Conservation (phyloP, 2,329 filamentous ascomycete genomes). For the Colletotrichum sp. region DNA sequence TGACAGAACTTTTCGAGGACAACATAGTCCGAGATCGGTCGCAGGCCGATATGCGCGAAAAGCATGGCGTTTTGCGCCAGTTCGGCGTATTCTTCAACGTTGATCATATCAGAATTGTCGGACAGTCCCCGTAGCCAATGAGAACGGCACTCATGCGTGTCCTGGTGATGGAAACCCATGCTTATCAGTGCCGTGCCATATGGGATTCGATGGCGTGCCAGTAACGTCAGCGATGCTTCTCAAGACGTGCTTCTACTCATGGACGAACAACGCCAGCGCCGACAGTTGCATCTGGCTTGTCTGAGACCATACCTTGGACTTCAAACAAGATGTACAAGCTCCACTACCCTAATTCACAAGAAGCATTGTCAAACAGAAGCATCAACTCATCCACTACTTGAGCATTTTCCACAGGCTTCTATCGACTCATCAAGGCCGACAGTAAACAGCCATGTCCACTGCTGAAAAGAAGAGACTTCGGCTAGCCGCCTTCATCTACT, state of each 20-base stretch:
- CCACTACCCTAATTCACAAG: background rate
- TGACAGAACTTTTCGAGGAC: background rate
- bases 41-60: background rate
- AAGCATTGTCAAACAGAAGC: background rate
- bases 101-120: background rate
- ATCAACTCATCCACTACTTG: background rate
- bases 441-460: background rate
- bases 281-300: background rate
- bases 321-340: background rate
- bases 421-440: background rate
- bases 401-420: fast-evolving
- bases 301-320: background rate
- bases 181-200: background rate
- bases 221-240: background rate
- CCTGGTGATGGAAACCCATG: background rate
- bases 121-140: background rate
- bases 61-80: background rate
- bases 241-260: background rate
- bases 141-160: background rate
- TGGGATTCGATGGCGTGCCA: background rate
- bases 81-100: background rate
- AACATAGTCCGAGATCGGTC: background rate
- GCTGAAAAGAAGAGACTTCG: background rate
- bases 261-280: background rate
- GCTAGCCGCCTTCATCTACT: constrained; percentile 12